A percentile compares a stretch with the other conserved stretches of the same genome.
Evolutionary conservation across 208 protist species (phyloP).

Genomic region (Leishmania guyanensis): DNA sequence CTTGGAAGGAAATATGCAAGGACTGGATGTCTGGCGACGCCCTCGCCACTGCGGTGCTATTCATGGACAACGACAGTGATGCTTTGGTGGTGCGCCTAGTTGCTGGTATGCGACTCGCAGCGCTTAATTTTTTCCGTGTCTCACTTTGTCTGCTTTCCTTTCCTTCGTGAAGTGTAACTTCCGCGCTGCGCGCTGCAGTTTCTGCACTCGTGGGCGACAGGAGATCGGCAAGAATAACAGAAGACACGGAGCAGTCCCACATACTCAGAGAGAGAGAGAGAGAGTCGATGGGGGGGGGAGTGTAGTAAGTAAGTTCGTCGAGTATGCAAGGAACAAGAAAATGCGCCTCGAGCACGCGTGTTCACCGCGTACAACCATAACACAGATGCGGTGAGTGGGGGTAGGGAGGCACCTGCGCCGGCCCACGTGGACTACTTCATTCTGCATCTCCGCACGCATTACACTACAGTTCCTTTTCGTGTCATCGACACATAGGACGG

Average conservation of each 20-base stretch:
- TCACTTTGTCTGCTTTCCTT: neutral
- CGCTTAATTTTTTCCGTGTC: too few species aligned
- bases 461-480: neutral
- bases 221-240: neutral
- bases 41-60: neutral
- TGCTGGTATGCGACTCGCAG: neutral
- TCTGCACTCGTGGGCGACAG: neutral
- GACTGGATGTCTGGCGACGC: neutral
- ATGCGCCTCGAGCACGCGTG: too few species aligned
- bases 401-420: neutral
- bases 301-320: neutral
- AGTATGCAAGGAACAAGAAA: neutral
- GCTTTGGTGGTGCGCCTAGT: neutral
- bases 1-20: constrained; percentile 5
- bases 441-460: neutral
- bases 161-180: neutral
- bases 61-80: neutral
- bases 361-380: too few species aligned
- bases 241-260: neutral
- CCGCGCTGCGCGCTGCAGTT: neutral
- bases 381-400: neutral
- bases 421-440: neutral
- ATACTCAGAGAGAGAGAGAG: neutral
- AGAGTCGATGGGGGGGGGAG: neutral
- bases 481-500: neutral